phyloP scores from a whole-genome alignment of 1,139 yeast species.

The Saccharomyces hybrid region DNA sequence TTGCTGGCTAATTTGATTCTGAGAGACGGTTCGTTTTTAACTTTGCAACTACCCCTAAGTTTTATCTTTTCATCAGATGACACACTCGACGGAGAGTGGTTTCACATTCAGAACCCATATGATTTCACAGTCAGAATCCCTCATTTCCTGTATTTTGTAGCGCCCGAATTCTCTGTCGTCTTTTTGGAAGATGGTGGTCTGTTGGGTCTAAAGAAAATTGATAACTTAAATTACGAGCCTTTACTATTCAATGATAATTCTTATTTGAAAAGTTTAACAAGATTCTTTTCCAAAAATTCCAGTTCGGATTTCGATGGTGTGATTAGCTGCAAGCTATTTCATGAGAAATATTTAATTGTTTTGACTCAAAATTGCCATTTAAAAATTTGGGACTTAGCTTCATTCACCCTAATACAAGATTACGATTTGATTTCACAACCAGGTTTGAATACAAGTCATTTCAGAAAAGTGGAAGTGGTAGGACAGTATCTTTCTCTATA shows the following conservation, averaged over 20 bases:
- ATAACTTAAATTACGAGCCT: slow-evolving; percentile 41
- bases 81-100: slow-evolving; percentile 42
- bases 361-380: slow-evolving; percentile 32
- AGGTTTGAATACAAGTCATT: slow-evolving; percentile 14
- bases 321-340: slow-evolving; percentile 19
- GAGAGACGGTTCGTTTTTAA: slow-evolving; percentile 33
- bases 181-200: slow-evolving; percentile 68
- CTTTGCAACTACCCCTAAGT: slow-evolving; percentile 28
- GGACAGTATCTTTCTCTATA: slow-evolving; percentile 21
- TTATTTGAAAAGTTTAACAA: slow-evolving; percentile 39
- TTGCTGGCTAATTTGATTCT: slow-evolving; percentile 22
- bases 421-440: slow-evolving; percentile 21
- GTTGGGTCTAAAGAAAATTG: slow-evolving; percentile 41
- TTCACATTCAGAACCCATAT: slow-evolving; percentile 59
- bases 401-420: slow-evolving; percentile 34
- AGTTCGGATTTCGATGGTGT: slow-evolving; percentile 17
- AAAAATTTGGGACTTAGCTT: slow-evolving; percentile 48
- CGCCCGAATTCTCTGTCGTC: slow-evolving; percentile 41
- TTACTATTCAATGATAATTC: slow-evolving; percentile 51
- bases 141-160: slow-evolving; percentile 43
- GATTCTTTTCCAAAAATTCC: slow-evolving; percentile 19
- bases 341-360: slow-evolving; percentile 20
- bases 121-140: slow-evolving; percentile 68
- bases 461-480: slow-evolving; percentile 14
- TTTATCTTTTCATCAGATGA: slow-evolving; percentile 16